Percentiles rank a stretch among this genome's conserved stretches.
Conservation (phyloP, 352 stramenopile species). For the Pythium vanterpoolii region DNA sequence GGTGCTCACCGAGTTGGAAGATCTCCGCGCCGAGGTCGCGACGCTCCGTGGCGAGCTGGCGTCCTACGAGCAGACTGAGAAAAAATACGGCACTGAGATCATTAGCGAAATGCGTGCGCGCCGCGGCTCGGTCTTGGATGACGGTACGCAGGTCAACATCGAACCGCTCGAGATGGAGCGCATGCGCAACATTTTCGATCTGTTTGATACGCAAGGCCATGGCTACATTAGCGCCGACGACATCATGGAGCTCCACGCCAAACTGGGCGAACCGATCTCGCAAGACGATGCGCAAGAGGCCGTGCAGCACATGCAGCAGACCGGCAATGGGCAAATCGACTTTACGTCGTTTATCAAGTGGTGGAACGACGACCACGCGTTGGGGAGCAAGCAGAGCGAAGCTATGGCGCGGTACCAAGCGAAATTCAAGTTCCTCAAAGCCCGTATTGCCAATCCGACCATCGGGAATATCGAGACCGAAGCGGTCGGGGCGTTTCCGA, state of each 20-base stretch:
- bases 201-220: constrained; percentile 80
- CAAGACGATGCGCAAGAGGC: constrained; percentile 68
- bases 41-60: constrained; percentile 69
- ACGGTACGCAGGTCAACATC: constrained; percentile 76
- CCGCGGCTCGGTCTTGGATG: constrained; percentile 68
- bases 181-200: constrained; percentile 81
- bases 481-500: constrained; percentile 75
- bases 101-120: constrained; percentile 46
- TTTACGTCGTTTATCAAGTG: constrained; percentile 89
- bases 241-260: constrained; percentile 74
- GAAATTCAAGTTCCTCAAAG: constrained; percentile 90
- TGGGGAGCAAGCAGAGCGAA: constrained; percentile 56
- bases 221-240: constrained; percentile 78
- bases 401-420: constrained; percentile 82
- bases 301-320: constrained; percentile 66
- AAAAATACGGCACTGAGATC: constrained; percentile 62
- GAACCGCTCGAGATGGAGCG: constrained; percentile 82
- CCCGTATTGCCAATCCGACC: constrained; percentile 77
- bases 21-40: constrained; percentile 67
- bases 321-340: constrained; percentile 59
- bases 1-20: constrained; percentile 67
- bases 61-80: constrained; percentile 77
- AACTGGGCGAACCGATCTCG: constrained; percentile 81
- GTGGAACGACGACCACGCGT: constrained; percentile 84
- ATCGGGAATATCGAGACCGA: constrained; percentile 80